phyloP scores from a whole-genome alignment of 2,329 filamentous ascomycete species.

The Fusarium brachygibbosum region DNA sequence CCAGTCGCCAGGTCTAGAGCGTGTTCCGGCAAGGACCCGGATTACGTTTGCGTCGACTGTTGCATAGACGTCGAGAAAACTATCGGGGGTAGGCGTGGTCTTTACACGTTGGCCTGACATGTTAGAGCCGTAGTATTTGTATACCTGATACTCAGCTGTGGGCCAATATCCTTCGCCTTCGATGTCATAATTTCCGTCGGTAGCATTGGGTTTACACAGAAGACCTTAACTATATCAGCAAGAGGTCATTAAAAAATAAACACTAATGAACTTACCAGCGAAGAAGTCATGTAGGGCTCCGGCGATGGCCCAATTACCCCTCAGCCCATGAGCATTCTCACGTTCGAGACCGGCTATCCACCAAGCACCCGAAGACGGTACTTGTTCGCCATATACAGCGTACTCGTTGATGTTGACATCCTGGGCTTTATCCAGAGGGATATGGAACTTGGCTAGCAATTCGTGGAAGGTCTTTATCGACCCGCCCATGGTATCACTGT shows the following conservation, averaged over 20 bases:
- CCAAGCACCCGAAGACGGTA: conserved; percentile 58
- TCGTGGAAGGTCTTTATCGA: background rate
- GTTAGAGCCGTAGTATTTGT: conserved; percentile 25
- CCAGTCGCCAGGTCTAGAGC: conserved; percentile 16
- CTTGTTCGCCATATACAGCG: conserved; percentile 56
- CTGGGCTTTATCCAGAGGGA: conserved; percentile 32
- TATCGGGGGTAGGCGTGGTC: conserved; percentile 2
- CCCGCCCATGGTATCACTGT: background rate
- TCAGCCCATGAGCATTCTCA: conserved; percentile 57
- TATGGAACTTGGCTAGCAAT: background rate
- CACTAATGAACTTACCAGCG: conserved; percentile 40
- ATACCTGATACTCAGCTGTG: conserved; percentile 31
- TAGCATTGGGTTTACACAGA: conserved; percentile 12
- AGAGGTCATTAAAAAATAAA: rapidly evolving
- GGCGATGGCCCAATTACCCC: conserved; percentile 61
- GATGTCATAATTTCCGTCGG: background rate
- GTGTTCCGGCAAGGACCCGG: background rate
- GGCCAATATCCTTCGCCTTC: conserved; percentile 30
- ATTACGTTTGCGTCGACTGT: background rate
- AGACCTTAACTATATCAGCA: conserved; percentile 1
- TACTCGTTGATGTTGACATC: conserved; percentile 65
- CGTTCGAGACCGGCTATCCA: conserved; percentile 63
- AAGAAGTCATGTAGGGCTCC: conserved; percentile 59
- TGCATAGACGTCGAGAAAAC: conserved; percentile 12
- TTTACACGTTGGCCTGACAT: conserved; percentile 22